Evolutionary conservation across 2,329 filamentous ascomycete genomes (phyloP).

Genomic region (Colletotrichum tropicale): DNA sequence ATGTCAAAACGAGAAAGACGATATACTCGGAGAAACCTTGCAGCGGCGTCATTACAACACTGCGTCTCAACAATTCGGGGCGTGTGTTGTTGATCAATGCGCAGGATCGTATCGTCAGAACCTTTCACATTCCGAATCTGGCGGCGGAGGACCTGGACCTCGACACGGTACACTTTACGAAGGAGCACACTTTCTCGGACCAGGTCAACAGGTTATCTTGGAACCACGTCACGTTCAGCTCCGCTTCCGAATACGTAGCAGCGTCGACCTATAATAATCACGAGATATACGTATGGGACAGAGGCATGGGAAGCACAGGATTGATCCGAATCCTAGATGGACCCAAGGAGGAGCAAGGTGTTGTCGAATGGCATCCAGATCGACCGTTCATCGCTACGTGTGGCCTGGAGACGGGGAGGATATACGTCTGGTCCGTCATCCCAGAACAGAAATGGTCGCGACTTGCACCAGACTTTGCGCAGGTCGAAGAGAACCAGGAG

Average conservation of each 20-base stretch:
- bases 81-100: conserved; percentile 90
- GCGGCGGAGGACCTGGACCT: conserved; percentile 73
- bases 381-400: conserved; percentile 88
- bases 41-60: conserved; percentile 83
- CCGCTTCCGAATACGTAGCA: conserved; percentile 92
- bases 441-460: conserved; percentile 98
- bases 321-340: conserved; percentile 96
- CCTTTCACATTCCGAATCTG: conserved; percentile 85
- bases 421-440: conserved; percentile 96
- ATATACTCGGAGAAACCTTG: conserved; percentile 92
- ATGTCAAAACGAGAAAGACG: conserved; percentile 78
- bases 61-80: conserved; percentile 84
- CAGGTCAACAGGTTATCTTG: conserved; percentile 93
- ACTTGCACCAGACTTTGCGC: conserved; percentile 92
- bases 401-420: conserved; percentile 87
- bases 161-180: conserved; percentile 84
- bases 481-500: conserved; percentile 98
- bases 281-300: conserved; percentile 98
- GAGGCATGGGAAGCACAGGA: conserved; percentile 76
- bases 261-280: conserved; percentile 98
- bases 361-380: conserved; percentile 96
- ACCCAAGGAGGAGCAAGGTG: conserved; percentile 93
- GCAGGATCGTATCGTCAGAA: conserved; percentile 93
- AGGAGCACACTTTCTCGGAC: conserved; percentile 98
- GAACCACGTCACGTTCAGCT: conserved; percentile 97